These are phyloP conservation scores for Tetraselmis striata DNA, from an alignment of 139 green algal species.

Conservation along the genomic window DNA sequence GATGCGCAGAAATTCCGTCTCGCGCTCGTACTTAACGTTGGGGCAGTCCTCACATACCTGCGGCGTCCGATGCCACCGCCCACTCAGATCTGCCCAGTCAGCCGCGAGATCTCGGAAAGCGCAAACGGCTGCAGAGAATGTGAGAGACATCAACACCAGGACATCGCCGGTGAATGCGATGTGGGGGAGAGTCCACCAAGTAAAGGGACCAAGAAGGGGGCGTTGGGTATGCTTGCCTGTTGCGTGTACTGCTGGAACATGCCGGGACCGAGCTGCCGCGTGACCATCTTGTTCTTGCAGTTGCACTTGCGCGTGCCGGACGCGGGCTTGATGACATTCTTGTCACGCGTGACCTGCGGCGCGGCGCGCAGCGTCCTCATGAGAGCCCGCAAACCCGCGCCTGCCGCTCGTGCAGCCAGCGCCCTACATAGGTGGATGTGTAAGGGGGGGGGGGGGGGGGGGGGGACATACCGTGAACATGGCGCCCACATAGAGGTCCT, in stretches of 20 bases:
- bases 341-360: conserved; percentile 78
- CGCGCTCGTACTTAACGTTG: conserved; percentile 77
- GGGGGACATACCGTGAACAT: conserved; percentile 49
- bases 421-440: too few relatives aligned
- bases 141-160: too few relatives aligned
- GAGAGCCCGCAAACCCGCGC: too few relatives aligned
- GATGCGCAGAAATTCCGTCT: conserved; percentile 71
- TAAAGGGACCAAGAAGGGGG: background rate
- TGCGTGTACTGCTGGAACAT: conserved; percentile 97
- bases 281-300: conserved; percentile 90
- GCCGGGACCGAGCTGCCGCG: conserved; percentile 87
- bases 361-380: too few relatives aligned
- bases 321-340: conserved; percentile 77
- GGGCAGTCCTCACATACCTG: conserved; percentile 86
- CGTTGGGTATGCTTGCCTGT: conserved; percentile 28
- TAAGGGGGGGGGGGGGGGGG: too few relatives aligned
- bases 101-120: too few relatives aligned
- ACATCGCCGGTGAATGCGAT: background rate
- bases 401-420: too few relatives aligned
- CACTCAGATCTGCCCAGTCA: too few relatives aligned
- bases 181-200: background rate
- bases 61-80: too few relatives aligned
- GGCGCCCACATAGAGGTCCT: conserved; percentile 87
- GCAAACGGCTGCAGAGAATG: too few relatives aligned
- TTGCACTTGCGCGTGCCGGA: conserved; percentile 92